These are phyloP conservation scores for Apostasia shenzhenica DNA, from an alignment of 106 monocot genomes.

Conservation along the genomic window DNA sequence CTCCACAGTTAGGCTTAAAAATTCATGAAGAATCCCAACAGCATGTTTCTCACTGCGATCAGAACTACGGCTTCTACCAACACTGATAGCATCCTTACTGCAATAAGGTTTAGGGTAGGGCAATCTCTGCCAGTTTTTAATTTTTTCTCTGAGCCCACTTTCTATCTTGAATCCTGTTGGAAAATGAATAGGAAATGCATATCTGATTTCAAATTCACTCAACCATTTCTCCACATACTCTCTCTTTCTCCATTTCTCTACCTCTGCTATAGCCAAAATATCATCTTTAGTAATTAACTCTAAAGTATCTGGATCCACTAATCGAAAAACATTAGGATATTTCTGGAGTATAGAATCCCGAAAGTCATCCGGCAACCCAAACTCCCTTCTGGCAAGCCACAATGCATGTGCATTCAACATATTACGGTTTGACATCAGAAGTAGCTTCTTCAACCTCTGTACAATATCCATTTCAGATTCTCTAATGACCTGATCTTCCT, in stretches of 20 bases:
- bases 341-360: slow-evolving; percentile 33
- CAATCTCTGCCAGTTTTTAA: slow-evolving; percentile 76
- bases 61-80: slow-evolving; percentile 18
- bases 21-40: slow-evolving; percentile 71
- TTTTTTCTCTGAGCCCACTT: slow-evolving; percentile 51
- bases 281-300: slow-evolving; percentile 28
- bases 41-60: slow-evolving; percentile 56
- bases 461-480: slow-evolving; percentile 17
- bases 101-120: slow-evolving; percentile 71
- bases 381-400: slow-evolving; percentile 77
- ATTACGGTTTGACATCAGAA: slow-evolving; percentile 53
- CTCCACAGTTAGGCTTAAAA: slow-evolving; percentile 71
- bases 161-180: slow-evolving; percentile 76
- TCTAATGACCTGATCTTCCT: slow-evolving; percentile 28
- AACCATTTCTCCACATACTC: slow-evolving; percentile 78
- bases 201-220: slow-evolving; percentile 67
- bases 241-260: slow-evolving; percentile 74
- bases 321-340: slow-evolving; percentile 25
- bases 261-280: slow-evolving; percentile 22
- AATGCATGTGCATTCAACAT: slow-evolving; percentile 44
- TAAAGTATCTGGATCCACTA: slow-evolving; percentile 38
- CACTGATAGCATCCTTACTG: slow-evolving; percentile 16
- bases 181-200: slow-evolving; percentile 66
- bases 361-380: slow-evolving; percentile 63
- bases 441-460: slow-evolving; percentile 54